These are phyloP conservation scores for Ceratocystis huliohia DNA, from an alignment of 2,329 filamentous ascomycete genomes.

Conservation along the genomic window DNA sequence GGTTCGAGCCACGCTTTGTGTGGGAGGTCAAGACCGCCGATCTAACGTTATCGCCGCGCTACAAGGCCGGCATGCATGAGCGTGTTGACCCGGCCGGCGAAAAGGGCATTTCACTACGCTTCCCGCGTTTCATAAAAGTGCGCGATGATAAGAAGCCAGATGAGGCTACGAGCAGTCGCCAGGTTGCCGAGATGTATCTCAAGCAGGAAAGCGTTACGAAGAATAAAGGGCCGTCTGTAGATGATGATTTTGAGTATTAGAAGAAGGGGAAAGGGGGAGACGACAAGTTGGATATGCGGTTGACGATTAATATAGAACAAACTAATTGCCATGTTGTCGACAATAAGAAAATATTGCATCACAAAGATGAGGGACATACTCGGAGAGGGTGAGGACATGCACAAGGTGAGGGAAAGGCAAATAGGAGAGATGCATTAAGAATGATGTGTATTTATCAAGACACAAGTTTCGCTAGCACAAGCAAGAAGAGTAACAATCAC, in stretches of 20 bases:
- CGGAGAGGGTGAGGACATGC: too few species aligned
- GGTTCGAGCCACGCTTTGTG: slow-evolving; percentile 88
- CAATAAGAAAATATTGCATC: too few species aligned
- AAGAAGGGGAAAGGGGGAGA: neutral
- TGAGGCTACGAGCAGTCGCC: slow-evolving; percentile 67
- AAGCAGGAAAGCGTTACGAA: slow-evolving; percentile 86
- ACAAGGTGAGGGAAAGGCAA: neutral
- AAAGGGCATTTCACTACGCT: slow-evolving; percentile 75
- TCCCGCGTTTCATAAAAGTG: slow-evolving; percentile 82
- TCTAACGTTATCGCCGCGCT: slow-evolving; percentile 79
- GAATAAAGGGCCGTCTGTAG: slow-evolving; percentile 72
- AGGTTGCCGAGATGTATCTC: slow-evolving; percentile 93
- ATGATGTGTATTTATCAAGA: neutral
- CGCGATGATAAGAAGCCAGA: slow-evolving; percentile 95
- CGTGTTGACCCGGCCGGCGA: slow-evolving; percentile 58
- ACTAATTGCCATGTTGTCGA: too few species aligned
- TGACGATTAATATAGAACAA: neutral
- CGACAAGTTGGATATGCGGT: neutral
- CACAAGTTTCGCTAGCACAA: neutral
- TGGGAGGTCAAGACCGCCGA: slow-evolving; percentile 99
- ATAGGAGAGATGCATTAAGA: neutral
- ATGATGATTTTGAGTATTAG: slow-evolving; percentile 97
- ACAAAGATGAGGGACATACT: too few species aligned
- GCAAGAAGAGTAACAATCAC: neutral
- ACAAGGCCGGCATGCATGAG: slow-evolving; percentile 79